phyloP scores from a whole-genome alignment of 257 asterid genomes.

The Lithospermum erythrorhizon region DNA sequence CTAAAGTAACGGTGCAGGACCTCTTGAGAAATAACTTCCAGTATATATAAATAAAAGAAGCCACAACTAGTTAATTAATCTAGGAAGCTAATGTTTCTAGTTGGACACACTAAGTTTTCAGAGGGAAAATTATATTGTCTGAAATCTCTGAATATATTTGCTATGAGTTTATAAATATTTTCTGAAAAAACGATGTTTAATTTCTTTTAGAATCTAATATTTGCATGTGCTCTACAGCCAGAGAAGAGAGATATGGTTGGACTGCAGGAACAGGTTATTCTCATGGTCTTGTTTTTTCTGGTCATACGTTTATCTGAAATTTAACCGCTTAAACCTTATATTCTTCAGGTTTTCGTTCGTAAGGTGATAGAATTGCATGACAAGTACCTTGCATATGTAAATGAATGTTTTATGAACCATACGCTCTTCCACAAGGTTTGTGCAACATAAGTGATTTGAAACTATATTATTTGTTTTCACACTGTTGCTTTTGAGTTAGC shows the following conservation, averaged over 20 bases:
- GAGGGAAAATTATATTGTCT: too few species aligned
- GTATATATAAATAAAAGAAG: too few species aligned
- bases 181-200: background rate
- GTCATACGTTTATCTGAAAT: conserved; percentile 8
- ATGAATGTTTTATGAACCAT: conserved; percentile 77
- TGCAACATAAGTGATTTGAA: conserved; percentile 7
- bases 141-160: background rate
- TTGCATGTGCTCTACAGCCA: conserved; percentile 44
- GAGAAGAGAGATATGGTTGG: conserved; percentile 87
- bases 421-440: conserved; percentile 97
- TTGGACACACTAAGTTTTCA: background rate
- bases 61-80: too few species aligned
- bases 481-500: background rate
- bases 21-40: too few species aligned
- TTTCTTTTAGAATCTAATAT: conserved; percentile 10
- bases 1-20: too few species aligned
- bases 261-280: conserved; percentile 81
- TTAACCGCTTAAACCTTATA: conserved; percentile 10
- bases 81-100: too few species aligned
- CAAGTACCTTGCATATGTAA: conserved; percentile 88
- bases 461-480: background rate
- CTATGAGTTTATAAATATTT: too few species aligned
- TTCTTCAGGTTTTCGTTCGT: conserved; percentile 74
- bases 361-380: conserved; percentile 93
- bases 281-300: background rate